These are phyloP conservation scores for Citrullus colocynthis DNA, from an alignment of 306 rosid species.

Conservation along the genomic window DNA sequence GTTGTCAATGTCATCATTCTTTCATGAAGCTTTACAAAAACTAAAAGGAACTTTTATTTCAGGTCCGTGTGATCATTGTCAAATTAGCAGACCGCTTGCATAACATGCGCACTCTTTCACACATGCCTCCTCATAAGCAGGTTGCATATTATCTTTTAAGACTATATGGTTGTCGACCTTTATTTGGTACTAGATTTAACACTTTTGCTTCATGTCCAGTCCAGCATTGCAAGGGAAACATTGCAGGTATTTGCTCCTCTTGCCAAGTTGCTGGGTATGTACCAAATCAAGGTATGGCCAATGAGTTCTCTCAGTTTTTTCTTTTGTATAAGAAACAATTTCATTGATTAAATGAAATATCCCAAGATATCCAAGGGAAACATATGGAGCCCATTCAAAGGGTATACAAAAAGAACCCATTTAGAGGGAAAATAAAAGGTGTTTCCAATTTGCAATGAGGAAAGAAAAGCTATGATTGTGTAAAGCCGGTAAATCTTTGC, in stretches of 20 bases:
- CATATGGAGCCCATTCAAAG: too few species aligned
- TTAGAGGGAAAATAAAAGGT: too few species aligned
- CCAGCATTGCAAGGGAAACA: conserved; percentile 90
- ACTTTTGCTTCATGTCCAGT: conserved; percentile 34
- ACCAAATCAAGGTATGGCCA: conserved; percentile 83
- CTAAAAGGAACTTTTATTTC: conserved; percentile 23
- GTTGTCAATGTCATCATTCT: conserved; percentile 8
- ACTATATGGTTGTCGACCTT: conserved; percentile 3
- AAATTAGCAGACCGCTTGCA: conserved; percentile 93
- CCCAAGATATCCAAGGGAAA: too few species aligned
- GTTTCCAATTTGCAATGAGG: too few species aligned
- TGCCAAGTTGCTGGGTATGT: conserved; percentile 98
- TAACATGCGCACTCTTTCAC: conserved; percentile 94
- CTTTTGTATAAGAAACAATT: too few species aligned
- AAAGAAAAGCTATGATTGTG: too few species aligned
- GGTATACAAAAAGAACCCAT: too few species aligned
- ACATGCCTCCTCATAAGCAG: conserved; percentile 98
- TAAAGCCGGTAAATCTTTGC: too few species aligned
- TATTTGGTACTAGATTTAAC: conserved; percentile 12
- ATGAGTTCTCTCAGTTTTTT: background rate
- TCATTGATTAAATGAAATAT: too few species aligned
- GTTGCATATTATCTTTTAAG: conserved; percentile 30
- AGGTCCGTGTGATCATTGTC: conserved; percentile 98
- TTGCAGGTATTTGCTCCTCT: conserved; percentile 98
- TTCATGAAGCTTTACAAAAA: conserved; percentile 14